These are phyloP conservation scores for Desmodesmus armatus DNA, from an alignment of 139 green algal genomes.

Conservation along the genomic window DNA sequence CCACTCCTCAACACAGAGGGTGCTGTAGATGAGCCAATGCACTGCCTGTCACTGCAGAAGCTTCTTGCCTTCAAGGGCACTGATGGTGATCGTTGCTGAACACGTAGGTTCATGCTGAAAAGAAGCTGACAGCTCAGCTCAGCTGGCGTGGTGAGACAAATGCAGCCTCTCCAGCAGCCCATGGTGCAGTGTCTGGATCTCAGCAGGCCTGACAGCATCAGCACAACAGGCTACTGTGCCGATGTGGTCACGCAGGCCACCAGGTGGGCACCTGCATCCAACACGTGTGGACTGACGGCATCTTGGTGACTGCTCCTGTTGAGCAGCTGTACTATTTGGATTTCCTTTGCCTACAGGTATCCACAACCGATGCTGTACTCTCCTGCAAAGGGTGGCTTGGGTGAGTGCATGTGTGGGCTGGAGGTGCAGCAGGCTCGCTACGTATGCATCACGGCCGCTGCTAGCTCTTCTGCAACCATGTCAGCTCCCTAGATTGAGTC, in stretches of 20 bases:
- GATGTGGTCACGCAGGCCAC: neutral
- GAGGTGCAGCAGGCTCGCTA: neutral
- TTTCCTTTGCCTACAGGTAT: no score
- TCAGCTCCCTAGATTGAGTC: neutral
- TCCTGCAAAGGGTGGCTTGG: neutral
- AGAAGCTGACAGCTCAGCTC: neutral
- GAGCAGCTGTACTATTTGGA: no score
- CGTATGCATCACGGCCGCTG: neutral
- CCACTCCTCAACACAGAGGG: no score
- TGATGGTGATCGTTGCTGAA: no score
- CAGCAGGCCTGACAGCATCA: neutral
- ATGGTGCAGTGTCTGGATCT: neutral
- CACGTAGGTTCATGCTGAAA: no score
- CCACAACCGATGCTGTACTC: constrained; percentile 28
- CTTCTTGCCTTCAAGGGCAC: neutral
- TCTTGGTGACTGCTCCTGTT: no score
- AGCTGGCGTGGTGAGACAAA: neutral
- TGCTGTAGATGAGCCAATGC: neutral
- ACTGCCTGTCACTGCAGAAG: neutral
- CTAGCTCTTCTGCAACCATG: neutral
- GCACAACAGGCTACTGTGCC: neutral
- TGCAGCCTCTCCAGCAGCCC: neutral
- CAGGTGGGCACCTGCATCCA: no score
- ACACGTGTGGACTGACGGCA: no score
- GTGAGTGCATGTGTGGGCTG: neutral